Evolutionary conservation across 495 filamentous ascomycete species (phyloP).

Genomic region (Hypoxylon subgilvum): DNA sequence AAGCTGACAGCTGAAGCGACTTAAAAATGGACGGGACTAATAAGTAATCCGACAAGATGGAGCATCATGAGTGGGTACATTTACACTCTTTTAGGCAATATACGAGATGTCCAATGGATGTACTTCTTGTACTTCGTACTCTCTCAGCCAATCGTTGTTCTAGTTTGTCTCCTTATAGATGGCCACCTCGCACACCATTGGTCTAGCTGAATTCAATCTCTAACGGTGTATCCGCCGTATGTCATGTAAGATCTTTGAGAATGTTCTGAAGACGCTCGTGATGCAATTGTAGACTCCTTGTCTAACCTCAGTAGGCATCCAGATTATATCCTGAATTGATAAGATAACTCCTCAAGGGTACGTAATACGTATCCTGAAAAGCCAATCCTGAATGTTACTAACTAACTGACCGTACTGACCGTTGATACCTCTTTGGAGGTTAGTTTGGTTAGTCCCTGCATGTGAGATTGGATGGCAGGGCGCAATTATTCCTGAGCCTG

Average conservation of each 20-base stretch:
- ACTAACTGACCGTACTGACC: not conserved
- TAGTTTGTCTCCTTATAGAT: constrained; percentile 11
- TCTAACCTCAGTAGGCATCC: not conserved
- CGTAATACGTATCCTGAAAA: too few species aligned
- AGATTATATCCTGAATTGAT: too few species aligned
- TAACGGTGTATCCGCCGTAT: constrained; percentile 18
- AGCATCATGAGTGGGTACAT: constrained; percentile 3
- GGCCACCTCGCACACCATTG: constrained; percentile 12
- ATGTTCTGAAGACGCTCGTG: not conserved
- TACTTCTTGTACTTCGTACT: too few species aligned
- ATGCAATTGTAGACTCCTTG: not conserved
- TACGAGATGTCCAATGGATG: not conserved
- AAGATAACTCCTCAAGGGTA: too few species aligned
- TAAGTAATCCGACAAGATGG: constrained; percentile 19
- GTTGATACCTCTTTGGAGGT: too few species aligned
- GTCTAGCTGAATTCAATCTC: constrained; percentile 17
- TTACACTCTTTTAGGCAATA: constrained; percentile 15
- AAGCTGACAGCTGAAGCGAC: constrained; percentile 25
- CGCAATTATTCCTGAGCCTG: too few species aligned
- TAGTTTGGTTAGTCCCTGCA: constrained; percentile 5
- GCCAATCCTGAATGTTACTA: not conserved
- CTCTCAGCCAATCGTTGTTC: constrained; percentile 7
- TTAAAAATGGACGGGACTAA: constrained; percentile 27
- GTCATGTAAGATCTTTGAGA: too few species aligned
- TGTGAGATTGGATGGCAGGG: constrained; percentile 29